phyloP scores from a whole-genome alignment of 257 asterid species.

The Anisodus tanguticus region DNA sequence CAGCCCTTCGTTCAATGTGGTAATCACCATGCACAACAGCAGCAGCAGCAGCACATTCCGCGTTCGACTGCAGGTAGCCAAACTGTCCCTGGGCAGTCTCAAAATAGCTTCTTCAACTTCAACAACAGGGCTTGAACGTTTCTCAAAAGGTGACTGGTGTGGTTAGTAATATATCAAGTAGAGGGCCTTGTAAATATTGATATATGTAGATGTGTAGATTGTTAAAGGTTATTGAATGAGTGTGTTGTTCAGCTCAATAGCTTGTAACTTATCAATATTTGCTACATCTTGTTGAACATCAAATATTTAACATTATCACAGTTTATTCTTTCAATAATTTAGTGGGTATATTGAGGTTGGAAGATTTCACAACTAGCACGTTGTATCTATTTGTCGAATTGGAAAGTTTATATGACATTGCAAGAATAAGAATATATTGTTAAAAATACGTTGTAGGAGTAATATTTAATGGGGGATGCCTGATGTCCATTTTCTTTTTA shows the following conservation, averaged over 20 bases:
- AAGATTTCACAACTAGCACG: background rate
- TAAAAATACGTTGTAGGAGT: background rate
- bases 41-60: slow-evolving; percentile 42
- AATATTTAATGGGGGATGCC: background rate
- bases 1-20: slow-evolving; percentile 49
- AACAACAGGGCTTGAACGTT: slow-evolving; percentile 44
- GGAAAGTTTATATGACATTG: background rate
- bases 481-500: too few species aligned
- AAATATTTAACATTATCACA: slow-evolving; percentile 1
- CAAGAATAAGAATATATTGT: background rate
- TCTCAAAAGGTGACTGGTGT: background rate
- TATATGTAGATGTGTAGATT: slow-evolving; percentile 26
- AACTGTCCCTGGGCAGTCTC: slow-evolving; percentile 45
- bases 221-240: background rate
- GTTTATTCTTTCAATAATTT: background rate
- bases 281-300: background rate
- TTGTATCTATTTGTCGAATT: background rate
- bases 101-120: slow-evolving; percentile 47
- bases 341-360: background rate
- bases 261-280: background rate
- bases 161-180: background rate
- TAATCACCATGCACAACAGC: slow-evolving; percentile 49
- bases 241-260: slow-evolving; percentile 6
- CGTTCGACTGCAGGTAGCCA: slow-evolving; percentile 43
- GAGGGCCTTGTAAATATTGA: slow-evolving; percentile 19